Evolutionary conservation across 176 grass and related monocot genomes (phyloP).

Genomic region (Saccharum spontaneum): DNA sequence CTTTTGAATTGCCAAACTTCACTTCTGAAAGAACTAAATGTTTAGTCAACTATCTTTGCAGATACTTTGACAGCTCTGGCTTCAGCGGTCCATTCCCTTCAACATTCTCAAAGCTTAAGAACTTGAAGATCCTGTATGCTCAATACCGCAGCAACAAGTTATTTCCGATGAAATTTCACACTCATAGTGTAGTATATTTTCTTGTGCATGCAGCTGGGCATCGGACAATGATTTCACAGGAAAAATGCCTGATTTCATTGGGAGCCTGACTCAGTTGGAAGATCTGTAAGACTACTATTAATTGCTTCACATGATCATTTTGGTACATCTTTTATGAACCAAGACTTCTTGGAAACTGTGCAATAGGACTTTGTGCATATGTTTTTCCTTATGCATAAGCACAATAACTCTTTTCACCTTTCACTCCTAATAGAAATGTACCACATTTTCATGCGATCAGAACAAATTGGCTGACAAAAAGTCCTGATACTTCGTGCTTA

Average conservation of each 20-base stretch:
- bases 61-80: slow-evolving; percentile 69
- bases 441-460: not conserved
- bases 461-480: not conserved
- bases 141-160: not conserved
- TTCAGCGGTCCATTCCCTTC: slow-evolving; percentile 59
- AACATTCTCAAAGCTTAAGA: slow-evolving; percentile 57
- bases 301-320: not conserved
- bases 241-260: slow-evolving; percentile 53
- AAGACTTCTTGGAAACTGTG: not conserved
- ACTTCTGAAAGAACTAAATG: not conserved
- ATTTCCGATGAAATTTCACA: not conserved
- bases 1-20: not conserved
- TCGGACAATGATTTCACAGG: slow-evolving; percentile 57
- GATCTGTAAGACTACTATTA: slow-evolving; percentile 19
- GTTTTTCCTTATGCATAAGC: not conserved
- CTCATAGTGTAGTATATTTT: not conserved
- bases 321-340: not conserved
- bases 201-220: slow-evolving; percentile 35
- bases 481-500: not conserved
- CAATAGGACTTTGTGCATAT: not conserved
- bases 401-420: not conserved
- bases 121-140: slow-evolving; percentile 45
- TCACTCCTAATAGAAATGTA: not conserved
- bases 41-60: slow-evolving; percentile 1
- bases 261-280: slow-evolving; percentile 32